Conservation (phyloP, 352 stramenopile genomes). For the Elongisporangium undulatum region DNA sequence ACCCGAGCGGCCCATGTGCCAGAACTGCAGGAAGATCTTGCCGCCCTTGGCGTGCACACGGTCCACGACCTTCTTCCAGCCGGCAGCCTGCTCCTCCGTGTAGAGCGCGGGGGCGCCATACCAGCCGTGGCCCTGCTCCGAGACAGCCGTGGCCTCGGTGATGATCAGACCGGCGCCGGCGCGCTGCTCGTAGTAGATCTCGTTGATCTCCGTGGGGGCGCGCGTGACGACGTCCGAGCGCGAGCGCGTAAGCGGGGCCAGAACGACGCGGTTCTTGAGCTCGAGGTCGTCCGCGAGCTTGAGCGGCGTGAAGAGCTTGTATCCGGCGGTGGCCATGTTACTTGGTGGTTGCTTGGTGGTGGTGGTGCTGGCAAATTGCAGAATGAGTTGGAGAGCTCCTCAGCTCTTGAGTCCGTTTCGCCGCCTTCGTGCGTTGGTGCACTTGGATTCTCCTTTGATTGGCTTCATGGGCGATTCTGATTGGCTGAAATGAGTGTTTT, state of each 20-base stretch:
- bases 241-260: conserved; percentile 27
- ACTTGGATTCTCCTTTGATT: no score
- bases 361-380: no score
- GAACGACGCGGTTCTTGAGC: conserved; percentile 38
- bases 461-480: no score
- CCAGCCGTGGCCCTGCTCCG: conserved; percentile 31
- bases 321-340: conserved; percentile 10
- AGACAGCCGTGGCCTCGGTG: conserved; percentile 21
- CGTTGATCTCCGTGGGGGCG: conserved; percentile 26
- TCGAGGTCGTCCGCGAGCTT: conserved; percentile 26
- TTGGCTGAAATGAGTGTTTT: no score
- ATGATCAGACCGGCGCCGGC: conserved; percentile 22
- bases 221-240: conserved; percentile 14
- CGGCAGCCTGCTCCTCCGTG: conserved; percentile 26
- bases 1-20: conserved; percentile 62
- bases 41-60: conserved; percentile 65
- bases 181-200: conserved; percentile 30
- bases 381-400: no score
- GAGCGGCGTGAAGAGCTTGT: conserved; percentile 36
- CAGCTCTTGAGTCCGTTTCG: no score
- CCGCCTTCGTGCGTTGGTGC: no score
- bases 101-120: conserved; percentile 44
- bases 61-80: conserved; percentile 42
- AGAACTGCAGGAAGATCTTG: conserved; percentile 38
- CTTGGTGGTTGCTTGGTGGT: no score